A percentile compares a stretch with the other conserved stretches of the same genome.
Conservation (phyloP, 176 grass and related monocot species). For the Oryza glumipatula region DNA sequence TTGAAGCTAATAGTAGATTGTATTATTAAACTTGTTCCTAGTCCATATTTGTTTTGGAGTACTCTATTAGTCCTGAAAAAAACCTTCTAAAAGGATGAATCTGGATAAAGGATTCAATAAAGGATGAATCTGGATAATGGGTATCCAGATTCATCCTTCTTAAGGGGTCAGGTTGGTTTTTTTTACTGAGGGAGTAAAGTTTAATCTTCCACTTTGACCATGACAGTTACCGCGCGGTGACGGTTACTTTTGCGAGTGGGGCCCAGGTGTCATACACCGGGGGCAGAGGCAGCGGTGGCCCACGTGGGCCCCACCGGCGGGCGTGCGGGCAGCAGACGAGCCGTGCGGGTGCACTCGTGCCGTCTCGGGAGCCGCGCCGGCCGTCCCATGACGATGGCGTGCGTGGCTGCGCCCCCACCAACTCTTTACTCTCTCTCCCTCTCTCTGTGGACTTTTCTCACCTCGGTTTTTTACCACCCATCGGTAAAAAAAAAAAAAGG, state of each 20-base stretch:
- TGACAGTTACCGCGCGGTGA: background rate
- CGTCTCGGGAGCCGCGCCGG: background rate
- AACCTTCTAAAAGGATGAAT: no score
- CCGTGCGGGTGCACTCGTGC: background rate
- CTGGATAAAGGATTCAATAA: no score
- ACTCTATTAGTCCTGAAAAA: no score
- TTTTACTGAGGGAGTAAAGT: no score
- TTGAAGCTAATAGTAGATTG: no score
- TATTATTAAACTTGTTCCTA: no score
- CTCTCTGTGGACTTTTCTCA: background rate
- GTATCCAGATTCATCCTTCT: no score
- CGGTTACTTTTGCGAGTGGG: background rate
- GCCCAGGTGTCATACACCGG: background rate
- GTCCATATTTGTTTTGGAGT: no score
- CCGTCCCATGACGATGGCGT: background rate
- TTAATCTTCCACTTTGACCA: background rate
- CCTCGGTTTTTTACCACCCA: background rate
- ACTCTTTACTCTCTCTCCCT: no score
- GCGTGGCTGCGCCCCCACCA: background rate
- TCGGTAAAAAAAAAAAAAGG: background rate
- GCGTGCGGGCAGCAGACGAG: background rate
- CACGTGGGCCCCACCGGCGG: background rate
- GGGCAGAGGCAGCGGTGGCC: background rate
- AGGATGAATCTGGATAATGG: no score
- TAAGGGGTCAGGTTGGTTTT: no score